These are phyloP conservation scores for Bipolaris victoriae DNA, from an alignment of 2,329 filamentous ascomycete genomes.

Conservation along the genomic window DNA sequence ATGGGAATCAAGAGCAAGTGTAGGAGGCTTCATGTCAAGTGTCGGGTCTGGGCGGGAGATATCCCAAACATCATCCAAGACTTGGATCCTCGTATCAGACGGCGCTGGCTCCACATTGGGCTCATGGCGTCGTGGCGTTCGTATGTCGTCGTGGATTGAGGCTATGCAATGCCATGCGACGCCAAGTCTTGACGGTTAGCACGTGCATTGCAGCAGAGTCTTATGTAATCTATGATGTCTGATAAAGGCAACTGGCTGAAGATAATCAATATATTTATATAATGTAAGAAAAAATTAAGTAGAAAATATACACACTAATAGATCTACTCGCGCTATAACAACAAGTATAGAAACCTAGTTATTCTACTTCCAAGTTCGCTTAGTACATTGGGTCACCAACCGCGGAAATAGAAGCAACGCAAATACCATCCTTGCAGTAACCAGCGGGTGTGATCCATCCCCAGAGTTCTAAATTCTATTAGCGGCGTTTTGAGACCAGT, in stretches of 20 bases:
- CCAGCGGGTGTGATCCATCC: conserved; percentile 12
- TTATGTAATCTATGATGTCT: no score
- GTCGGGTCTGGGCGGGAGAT: conserved; percentile 1
- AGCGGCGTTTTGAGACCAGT: background rate
- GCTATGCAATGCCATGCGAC: conserved; percentile 9
- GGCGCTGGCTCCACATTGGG: conserved; percentile 19
- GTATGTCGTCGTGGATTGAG: conserved; percentile 4
- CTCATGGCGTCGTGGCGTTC: conserved; percentile 7
- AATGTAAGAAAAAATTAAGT: no score
- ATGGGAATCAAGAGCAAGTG: background rate
- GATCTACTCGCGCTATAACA: no score
- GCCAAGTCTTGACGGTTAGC: background rate
- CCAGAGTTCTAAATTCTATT: conserved; percentile 4
- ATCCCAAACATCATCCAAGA: conserved; percentile 13
- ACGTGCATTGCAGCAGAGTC: background rate
- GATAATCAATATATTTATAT: no score
- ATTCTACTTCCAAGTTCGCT: background rate
- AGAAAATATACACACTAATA: no score
- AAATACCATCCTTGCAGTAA: conserved; percentile 11
- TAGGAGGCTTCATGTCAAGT: background rate
- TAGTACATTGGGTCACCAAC: conserved; percentile 14
- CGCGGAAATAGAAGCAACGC: conserved; percentile 7
- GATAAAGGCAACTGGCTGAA: no score
- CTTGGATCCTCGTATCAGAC: conserved; percentile 19
- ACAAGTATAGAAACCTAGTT: background rate